Conservation (phyloP, 768 basidiomycete species). For the Mycena alexandri region DNA sequence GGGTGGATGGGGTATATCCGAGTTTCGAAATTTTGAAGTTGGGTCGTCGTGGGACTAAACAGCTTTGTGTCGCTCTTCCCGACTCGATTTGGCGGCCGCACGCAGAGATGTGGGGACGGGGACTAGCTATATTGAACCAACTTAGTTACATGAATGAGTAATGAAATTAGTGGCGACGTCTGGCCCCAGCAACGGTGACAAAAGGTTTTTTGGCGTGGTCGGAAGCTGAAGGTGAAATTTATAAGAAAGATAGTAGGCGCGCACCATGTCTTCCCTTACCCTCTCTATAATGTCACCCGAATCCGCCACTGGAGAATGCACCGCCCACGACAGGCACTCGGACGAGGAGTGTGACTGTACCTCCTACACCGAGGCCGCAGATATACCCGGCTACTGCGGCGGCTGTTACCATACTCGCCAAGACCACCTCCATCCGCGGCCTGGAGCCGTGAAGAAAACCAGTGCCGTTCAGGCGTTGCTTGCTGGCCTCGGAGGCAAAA, state of each 20-base stretch:
- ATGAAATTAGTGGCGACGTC: too few species aligned
- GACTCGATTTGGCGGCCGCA: conserved; percentile 16
- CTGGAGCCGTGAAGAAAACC: too few species aligned
- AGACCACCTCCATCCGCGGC: background rate
- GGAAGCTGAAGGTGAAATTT: too few species aligned
- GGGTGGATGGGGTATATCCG: conserved; percentile 32
- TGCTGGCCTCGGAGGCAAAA: background rate
- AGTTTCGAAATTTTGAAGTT: conserved; percentile 27
- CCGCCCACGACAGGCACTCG: background rate
- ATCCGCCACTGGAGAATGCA: conserved; percentile 11
- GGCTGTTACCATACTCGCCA: background rate
- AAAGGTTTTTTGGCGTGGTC: too few species aligned
- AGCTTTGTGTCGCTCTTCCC: conserved; percentile 2
- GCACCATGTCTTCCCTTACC: too few species aligned
- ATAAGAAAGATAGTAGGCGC: too few species aligned
- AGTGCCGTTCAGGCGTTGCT: too few species aligned
- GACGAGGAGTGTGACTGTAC: conserved; percentile 10
- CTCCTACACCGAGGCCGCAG: background rate
- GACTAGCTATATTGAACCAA: too few species aligned
- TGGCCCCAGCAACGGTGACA: too few species aligned
- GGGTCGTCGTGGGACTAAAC: background rate
- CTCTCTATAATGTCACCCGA: background rate
- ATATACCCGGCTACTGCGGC: background rate
- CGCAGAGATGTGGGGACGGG: conserved; percentile 19
- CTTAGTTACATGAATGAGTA: too few species aligned